phyloP scores from a whole-genome alignment of 352 stramenopile genomes.

The Globisporangium camurandrum region DNA sequence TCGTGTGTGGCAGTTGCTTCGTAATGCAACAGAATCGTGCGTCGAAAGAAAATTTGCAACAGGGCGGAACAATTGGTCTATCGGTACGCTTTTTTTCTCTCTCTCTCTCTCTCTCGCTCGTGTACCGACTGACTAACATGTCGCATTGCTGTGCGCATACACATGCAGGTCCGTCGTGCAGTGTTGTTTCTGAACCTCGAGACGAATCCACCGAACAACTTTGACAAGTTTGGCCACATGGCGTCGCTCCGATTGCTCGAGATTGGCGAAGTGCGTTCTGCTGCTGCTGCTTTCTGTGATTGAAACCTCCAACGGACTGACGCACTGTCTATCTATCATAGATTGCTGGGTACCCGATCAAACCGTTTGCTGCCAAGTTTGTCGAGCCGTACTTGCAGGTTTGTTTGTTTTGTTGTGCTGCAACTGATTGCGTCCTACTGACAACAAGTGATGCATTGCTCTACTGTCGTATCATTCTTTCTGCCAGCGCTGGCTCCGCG shows the following conservation, averaged over 20 bases:
- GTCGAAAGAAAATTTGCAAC: conserved; percentile 62
- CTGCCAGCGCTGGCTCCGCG: conserved; percentile 69
- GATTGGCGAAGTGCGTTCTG: conserved; percentile 40
- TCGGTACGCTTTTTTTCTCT: conserved; percentile 26
- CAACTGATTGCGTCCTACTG: background rate
- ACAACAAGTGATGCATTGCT: background rate
- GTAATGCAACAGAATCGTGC: conserved; percentile 62
- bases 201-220: conserved; percentile 50
- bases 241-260: conserved; percentile 58
- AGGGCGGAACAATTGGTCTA: conserved; percentile 41
- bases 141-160: conserved; percentile 6
- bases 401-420: background rate
- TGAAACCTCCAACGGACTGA: background rate
- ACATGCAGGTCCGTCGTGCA: conserved; percentile 45
- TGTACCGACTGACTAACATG: background rate
- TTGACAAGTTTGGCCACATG: conserved; percentile 77
- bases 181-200: conserved; percentile 70
- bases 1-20: conserved; percentile 66
- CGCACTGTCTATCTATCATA: conserved; percentile 13
- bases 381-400: conserved; percentile 48
- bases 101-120: background rate
- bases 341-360: conserved; percentile 74
- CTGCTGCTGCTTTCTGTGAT: background rate
- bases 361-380: conserved; percentile 71
- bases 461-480: too few species aligned